phyloP scores from a whole-genome alignment of 306 rosid species.

The Phaseolus lunatus region DNA sequence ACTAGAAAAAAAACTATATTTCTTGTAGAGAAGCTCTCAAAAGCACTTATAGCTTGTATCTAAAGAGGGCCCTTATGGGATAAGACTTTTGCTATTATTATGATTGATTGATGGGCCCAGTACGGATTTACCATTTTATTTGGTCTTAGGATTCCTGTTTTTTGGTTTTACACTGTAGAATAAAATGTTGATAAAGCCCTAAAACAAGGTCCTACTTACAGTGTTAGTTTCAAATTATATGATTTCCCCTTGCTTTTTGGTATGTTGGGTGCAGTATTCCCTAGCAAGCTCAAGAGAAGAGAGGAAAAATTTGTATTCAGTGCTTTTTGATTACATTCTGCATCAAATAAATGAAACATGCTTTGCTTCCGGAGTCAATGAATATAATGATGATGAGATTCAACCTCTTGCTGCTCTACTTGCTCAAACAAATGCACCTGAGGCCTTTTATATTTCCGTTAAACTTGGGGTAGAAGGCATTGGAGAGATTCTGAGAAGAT shows the following conservation, averaged over 20 bases:
- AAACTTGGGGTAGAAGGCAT: constrained; percentile 96
- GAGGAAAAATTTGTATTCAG: constrained; percentile 82
- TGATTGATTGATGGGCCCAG: constrained; percentile 32
- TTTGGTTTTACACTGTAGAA: neutral
- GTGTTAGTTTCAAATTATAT: constrained; percentile 33
- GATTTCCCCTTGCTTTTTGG: constrained; percentile 22
- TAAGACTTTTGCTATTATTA: neutral
- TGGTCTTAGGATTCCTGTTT: constrained; percentile 28
- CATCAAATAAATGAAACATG: constrained; percentile 86
- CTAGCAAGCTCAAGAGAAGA: constrained; percentile 89
- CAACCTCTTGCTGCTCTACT: constrained; percentile 90
- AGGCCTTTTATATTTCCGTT: constrained; percentile 89
- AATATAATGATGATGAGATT: constrained; percentile 87
- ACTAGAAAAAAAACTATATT: too few species aligned
- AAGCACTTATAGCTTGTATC: too few species aligned
- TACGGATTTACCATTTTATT: neutral
- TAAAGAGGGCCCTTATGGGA: neutral
- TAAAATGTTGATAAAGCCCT: constrained; percentile 29
- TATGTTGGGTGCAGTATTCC: constrained; percentile 76
- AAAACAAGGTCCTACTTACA: constrained; percentile 11
- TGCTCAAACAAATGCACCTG: constrained; percentile 87
- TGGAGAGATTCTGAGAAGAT: constrained; percentile 90
- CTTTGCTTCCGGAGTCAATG: constrained; percentile 70
- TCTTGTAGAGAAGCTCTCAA: too few species aligned
- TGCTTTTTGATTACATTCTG: constrained; percentile 91